Evolutionary conservation across 345 rosid genomes (phyloP).

Genomic region (Eutrema japonicum): DNA sequence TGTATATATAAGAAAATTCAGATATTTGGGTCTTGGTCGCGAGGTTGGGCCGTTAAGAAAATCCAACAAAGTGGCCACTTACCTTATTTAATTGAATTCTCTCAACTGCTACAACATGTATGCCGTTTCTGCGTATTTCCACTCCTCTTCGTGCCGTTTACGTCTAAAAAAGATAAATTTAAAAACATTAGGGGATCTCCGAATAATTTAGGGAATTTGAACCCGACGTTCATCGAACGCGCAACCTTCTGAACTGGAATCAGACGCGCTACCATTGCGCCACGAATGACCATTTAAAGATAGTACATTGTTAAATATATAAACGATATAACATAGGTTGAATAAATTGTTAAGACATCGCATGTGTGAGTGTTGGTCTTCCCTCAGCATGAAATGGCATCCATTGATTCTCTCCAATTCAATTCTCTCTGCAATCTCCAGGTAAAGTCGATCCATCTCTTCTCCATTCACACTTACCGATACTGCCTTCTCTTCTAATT

Average conservation of each 20-base stretch:
- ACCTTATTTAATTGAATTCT: too few relatives aligned
- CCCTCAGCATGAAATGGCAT: constrained; percentile 49
- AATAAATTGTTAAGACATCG: neutral
- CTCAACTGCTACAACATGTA: too few relatives aligned
- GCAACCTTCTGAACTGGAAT: too few relatives aligned
- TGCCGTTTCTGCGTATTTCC: neutral
- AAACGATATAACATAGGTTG: fast-evolving
- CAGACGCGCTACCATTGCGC: too few relatives aligned
- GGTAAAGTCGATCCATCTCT: constrained; percentile 35
- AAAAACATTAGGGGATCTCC: neutral
- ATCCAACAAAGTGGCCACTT: too few relatives aligned
- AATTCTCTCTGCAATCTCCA: constrained; percentile 43
- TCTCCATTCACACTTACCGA: neutral
- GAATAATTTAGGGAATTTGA: too few relatives aligned
- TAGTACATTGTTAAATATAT: fast-evolving
- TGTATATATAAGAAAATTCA: too few relatives aligned
- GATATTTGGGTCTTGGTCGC: too few relatives aligned
- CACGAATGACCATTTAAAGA: too few relatives aligned
- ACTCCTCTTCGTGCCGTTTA: constrained; percentile 6
- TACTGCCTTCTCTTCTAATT: neutral
- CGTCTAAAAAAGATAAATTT: too few relatives aligned
- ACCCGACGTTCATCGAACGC: too few relatives aligned
- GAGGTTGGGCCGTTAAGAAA: too few relatives aligned
- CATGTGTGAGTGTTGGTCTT: neutral
- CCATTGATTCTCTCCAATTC: constrained; percentile 51